Percentiles rank a stretch among this genome's conserved stretches.
These are phyloP conservation scores for Pyrus communis DNA, from an alignment of 306 rosid species.

Conservation along the genomic window DNA sequence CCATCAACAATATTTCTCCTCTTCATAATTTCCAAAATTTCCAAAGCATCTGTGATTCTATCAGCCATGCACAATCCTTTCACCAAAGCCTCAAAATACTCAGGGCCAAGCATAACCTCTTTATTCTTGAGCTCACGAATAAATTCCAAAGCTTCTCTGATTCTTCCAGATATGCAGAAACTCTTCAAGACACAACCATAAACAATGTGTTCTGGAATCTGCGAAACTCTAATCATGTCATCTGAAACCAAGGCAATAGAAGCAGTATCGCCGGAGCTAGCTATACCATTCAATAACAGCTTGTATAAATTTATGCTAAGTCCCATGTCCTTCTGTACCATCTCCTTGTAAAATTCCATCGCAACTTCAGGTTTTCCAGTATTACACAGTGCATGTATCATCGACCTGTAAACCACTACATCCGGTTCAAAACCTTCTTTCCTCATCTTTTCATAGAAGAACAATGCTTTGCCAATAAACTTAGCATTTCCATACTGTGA, in stretches of 20 bases:
- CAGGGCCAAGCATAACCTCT: conserved; percentile 44
- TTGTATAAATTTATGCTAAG: conserved; percentile 43
- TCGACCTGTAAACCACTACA: conserved; percentile 41
- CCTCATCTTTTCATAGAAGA: conserved; percentile 51
- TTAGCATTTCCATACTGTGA: conserved; percentile 60
- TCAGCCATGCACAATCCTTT: conserved; percentile 72
- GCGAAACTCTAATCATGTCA: conserved; percentile 51
- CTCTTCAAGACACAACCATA: conserved; percentile 53
- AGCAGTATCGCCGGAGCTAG: conserved; percentile 51
- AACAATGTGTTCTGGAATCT: conserved; percentile 39
- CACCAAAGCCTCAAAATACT: conserved; percentile 53
- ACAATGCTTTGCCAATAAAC: conserved; percentile 51
- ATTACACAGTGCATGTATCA: conserved; percentile 49
- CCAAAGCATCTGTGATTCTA: conserved; percentile 59
- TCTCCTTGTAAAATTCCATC: conserved; percentile 77
- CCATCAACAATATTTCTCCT: conserved; percentile 40
- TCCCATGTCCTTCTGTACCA: conserved; percentile 47
- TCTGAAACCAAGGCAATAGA: conserved; percentile 48
- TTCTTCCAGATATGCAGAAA: conserved; percentile 59
- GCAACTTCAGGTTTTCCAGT: conserved; percentile 69
- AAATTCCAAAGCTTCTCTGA: conserved; percentile 72
- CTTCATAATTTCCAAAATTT: conserved; percentile 64
- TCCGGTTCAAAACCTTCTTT: conserved; percentile 61
- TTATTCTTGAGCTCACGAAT: conserved; percentile 64
- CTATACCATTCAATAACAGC: conserved; percentile 52